These are phyloP conservation scores for Sequoiadendron giganteum DNA, from an alignment of 75 land plant species.

Conservation along the genomic window DNA sequence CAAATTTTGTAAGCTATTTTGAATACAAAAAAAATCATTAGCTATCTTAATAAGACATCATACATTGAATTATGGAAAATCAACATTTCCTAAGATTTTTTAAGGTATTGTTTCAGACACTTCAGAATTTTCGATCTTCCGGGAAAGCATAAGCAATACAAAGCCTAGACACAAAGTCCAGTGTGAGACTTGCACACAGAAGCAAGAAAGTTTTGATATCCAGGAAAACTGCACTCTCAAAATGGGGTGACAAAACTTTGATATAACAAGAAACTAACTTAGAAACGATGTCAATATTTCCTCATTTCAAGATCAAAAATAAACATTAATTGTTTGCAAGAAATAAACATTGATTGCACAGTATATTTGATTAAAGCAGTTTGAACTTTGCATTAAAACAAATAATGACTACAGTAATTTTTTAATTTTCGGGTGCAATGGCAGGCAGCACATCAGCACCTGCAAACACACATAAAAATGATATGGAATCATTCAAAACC, in stretches of 20 bases:
- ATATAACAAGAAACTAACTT: neutral
- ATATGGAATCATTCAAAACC: constrained; percentile 28
- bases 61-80: too few species aligned
- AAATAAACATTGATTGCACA: neutral
- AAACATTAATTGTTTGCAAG: neutral
- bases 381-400: neutral
- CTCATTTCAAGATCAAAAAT: neutral
- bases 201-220: neutral
- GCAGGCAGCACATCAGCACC: neutral
- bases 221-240: neutral
- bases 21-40: too few species aligned
- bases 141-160: neutral
- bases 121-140: neutral
- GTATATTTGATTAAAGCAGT: neutral
- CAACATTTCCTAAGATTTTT: too few species aligned
- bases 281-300: neutral
- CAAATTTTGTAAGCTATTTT: too few species aligned
- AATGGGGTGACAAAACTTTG: neutral
- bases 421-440: neutral
- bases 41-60: neutral
- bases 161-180: neutral
- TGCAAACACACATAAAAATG: neutral
- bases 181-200: neutral
- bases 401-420: neutral
- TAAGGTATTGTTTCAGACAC: too few species aligned